These are phyloP conservation scores for Fusarium caatingaense DNA, from an alignment of 2,329 filamentous ascomycete genomes.

Conservation along the genomic window DNA sequence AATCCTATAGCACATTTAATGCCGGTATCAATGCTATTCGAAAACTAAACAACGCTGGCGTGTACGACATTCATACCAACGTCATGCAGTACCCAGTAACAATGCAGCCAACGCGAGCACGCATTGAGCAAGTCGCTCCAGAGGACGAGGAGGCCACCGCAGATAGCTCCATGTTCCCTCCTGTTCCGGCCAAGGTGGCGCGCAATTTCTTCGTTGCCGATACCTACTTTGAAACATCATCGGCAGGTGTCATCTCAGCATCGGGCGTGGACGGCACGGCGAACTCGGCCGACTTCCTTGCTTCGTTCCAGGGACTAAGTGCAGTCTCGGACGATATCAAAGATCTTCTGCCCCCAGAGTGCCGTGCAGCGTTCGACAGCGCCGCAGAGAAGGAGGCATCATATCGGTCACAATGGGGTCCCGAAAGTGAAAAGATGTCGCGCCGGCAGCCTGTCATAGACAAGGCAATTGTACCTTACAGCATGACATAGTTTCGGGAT, in stretches of 20 bases:
- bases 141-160: conserved; percentile 49
- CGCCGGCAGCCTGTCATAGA: conserved; percentile 68
- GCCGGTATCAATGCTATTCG: conserved; percentile 76
- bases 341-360: conserved; percentile 74
- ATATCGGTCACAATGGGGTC: conserved; percentile 81
- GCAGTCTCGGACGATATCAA: conserved; percentile 73
- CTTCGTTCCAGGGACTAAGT: conserved; percentile 70
- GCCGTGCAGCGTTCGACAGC: conserved; percentile 76
- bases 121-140: conserved; percentile 77
- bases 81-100: conserved; percentile 85
- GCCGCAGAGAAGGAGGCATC: conserved; percentile 72
- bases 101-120: conserved; percentile 90
- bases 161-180: conserved; percentile 57
- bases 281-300: conserved; percentile 60
- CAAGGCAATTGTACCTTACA: conserved; percentile 72
- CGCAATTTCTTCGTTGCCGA: conserved; percentile 70
- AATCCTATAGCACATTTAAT: conserved; percentile 80
- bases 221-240: conserved; percentile 63
- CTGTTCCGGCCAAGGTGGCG: conserved; percentile 61
- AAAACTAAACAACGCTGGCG: conserved; percentile 75
- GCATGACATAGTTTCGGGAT: conserved; percentile 51
- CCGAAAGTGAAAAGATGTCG: conserved; percentile 69
- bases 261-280: conserved; percentile 58
- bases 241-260: conserved; percentile 58
- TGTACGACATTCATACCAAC: conserved; percentile 97